Base-by-base conservation (phyloP, 768 basidiomycete genomes). In the Daedaleopsis sinensis region DNA sequence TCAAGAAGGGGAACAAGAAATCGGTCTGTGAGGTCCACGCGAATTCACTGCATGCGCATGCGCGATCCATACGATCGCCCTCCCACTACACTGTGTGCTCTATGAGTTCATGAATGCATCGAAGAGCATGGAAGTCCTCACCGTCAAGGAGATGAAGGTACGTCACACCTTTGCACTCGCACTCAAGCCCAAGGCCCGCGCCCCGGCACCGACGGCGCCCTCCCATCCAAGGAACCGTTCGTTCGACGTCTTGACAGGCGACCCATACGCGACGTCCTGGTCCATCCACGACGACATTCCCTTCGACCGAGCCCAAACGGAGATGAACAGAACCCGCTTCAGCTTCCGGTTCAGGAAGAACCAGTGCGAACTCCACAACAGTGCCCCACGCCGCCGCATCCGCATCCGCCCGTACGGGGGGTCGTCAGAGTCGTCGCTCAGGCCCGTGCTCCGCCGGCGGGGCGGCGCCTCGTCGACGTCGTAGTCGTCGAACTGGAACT, bases 311-410 rank as follows among this genome's bases (percentile, higher is more conserved):
- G 95, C 93, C 93, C 94, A 97, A 21, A 94, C 87, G 1, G 93
- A 90, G 60, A 97, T 84, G 77, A 96, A 98, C 57, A 98, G 76
- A 68, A 98, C 86, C 21, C 96, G 87, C 78, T 96, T 97, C 76
- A 88, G 78, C 79, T 94, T 96, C 69, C 90, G 84, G 80, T 95
- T 96, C 69, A 94, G 79, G 79, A 98, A 96, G 81, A 98, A 98
- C 89, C 94, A 96, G 73, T 96, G 93, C 12, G 93, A 93, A 37
- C 93, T 95, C 96, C 96, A 98, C 8, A 98, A 81, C 59, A 98
- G 77, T 5, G 93, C 90, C 18, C 93, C 93, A 19, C 85, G 82
- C 64, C 87, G 71, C 32, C 76, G 84, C 70, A 82, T 84, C 32
- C 76, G 84, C 70, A 82, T 84, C 55, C 83, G 69, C 77, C 58